Conservation (phyloP, 805 yeast genomes). For the Teunomyces panamensis region DNA sequence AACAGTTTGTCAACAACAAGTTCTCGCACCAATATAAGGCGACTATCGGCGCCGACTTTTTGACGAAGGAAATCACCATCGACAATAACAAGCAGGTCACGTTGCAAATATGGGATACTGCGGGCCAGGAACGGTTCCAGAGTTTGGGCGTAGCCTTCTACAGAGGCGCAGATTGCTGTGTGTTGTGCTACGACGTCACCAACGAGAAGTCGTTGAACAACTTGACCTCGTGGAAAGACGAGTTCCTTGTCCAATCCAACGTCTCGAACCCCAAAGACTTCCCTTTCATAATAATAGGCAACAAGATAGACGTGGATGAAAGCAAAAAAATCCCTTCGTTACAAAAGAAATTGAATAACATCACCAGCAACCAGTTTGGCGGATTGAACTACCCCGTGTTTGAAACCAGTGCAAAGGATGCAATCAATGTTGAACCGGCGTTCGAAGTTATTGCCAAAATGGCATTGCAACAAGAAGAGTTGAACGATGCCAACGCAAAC, state of each 20-base stretch:
- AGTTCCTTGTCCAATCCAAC: conserved; percentile 89
- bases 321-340: conserved; percentile 68
- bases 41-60: conserved; percentile 95
- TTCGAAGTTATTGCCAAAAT: conserved; percentile 94
- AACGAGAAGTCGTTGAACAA: conserved; percentile 91
- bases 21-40: conserved; percentile 96
- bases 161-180: conserved; percentile 98
- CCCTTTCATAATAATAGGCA: conserved; percentile 94
- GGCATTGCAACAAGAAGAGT: conserved; percentile 93
- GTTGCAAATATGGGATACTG: conserved; percentile 96
- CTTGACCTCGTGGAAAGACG: conserved; percentile 90
- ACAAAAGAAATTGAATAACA: conserved; percentile 49
- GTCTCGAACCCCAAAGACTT: conserved; percentile 91
- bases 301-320: conserved; percentile 93
- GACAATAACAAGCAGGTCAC: conserved; percentile 77
- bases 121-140: conserved; percentile 98
- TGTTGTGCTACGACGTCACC: conserved; percentile 91
- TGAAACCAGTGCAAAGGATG: conserved; percentile 97
- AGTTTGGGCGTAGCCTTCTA: conserved; percentile 95
- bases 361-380: conserved; percentile 48
- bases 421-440: conserved; percentile 91
- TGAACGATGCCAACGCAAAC: conserved; percentile 71
- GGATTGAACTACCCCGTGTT: conserved; percentile 78
- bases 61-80: conserved; percentile 83
- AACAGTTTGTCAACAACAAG: conserved; percentile 92